Evolutionary conservation across 768 basidiomycete species (phyloP).

Genomic region (Clitopilus hobsonii): DNA sequence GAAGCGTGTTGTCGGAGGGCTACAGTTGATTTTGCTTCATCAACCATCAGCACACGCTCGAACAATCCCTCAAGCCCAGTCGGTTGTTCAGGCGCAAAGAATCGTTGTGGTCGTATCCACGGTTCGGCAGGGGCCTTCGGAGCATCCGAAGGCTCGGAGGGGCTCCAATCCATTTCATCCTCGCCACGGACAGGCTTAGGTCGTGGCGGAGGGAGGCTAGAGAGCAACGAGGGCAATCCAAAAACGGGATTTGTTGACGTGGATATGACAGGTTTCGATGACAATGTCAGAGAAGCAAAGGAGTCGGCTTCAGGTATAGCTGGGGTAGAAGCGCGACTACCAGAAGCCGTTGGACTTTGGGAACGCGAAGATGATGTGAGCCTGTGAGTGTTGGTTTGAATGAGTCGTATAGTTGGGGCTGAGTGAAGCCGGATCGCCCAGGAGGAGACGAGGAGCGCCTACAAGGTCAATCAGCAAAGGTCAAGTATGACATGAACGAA

Average conservation of each 20-base stretch:
- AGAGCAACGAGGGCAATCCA: slow-evolving; percentile 59
- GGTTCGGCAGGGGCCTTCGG: slow-evolving; percentile 28
- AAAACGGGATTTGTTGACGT: slow-evolving; percentile 56
- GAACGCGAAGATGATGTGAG: slow-evolving; percentile 34
- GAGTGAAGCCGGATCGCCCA: slow-evolving; percentile 58
- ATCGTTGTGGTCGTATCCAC: slow-evolving; percentile 67
- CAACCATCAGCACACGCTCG: slow-evolving; percentile 51
- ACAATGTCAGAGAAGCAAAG: slow-evolving; percentile 58
- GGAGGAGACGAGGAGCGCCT: slow-evolving; percentile 52
- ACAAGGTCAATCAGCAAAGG: background rate
- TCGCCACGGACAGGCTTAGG: slow-evolving; percentile 27
- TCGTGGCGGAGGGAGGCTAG: slow-evolving; percentile 19
- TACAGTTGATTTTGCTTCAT: slow-evolving; percentile 27
- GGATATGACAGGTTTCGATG: slow-evolving; percentile 54
- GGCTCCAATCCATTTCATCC: slow-evolving; percentile 61
- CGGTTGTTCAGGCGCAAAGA: slow-evolving; percentile 74
- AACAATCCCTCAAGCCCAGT: slow-evolving; percentile 74
- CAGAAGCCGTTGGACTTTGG: slow-evolving; percentile 32
- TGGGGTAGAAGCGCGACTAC: slow-evolving; percentile 12
- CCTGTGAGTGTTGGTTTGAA: slow-evolving; percentile 48
- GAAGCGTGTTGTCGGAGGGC: background rate
- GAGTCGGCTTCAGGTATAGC: slow-evolving; percentile 47
- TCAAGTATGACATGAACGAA: slow-evolving; percentile 17
- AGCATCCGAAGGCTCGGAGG: slow-evolving; percentile 35
- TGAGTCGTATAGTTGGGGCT: slow-evolving; percentile 67